Percentiles rank a stretch among this genome's conserved stretches.
phyloP scores from a whole-genome alignment of 306 rosid genomes.

The Vigna hirtella region DNA sequence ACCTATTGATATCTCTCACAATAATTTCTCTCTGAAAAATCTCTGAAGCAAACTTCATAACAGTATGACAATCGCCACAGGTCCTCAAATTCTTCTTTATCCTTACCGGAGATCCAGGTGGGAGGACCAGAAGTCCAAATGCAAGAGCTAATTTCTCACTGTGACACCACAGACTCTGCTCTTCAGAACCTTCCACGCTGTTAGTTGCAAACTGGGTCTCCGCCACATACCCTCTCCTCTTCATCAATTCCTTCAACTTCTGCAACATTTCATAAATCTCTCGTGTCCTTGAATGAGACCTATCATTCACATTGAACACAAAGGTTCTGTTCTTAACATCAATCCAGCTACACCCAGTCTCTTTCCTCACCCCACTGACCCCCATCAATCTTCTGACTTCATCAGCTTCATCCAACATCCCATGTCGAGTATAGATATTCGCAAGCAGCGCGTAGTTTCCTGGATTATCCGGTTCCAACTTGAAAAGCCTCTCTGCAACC shows the following conservation, averaged over 20 bases:
- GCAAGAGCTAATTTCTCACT: slow-evolving; percentile 68
- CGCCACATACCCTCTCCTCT: slow-evolving; percentile 58
- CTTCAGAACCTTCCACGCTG: slow-evolving; percentile 56
- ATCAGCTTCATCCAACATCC: slow-evolving; percentile 65
- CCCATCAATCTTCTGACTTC: slow-evolving; percentile 64
- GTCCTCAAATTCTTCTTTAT: slow-evolving; percentile 69
- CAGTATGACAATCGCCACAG: slow-evolving; percentile 62
- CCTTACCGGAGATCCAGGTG: slow-evolving; percentile 57
- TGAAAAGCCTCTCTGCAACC: slow-evolving; percentile 61
- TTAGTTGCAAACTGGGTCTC: slow-evolving; percentile 61
- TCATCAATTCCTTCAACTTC: slow-evolving; percentile 53
- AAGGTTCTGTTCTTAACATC: slow-evolving; percentile 57
- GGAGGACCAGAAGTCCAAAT: slow-evolving; percentile 66
- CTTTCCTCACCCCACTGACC: slow-evolving; percentile 58
- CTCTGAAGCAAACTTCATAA: slow-evolving; percentile 62
- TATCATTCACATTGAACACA: slow-evolving; percentile 63
- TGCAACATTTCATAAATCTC: slow-evolving; percentile 62
- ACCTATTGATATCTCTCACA: slow-evolving; percentile 62
- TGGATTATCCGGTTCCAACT: slow-evolving; percentile 70
- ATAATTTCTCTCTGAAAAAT: slow-evolving; percentile 61
- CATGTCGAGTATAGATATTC: slow-evolving; percentile 55
- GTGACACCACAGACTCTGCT: slow-evolving; percentile 62
- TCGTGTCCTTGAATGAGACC: slow-evolving; percentile 56
- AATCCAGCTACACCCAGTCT: slow-evolving; percentile 69
- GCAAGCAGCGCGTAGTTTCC: slow-evolving; percentile 65